Evolutionary conservation across 129 eudicot genomes (phyloP), one percentile per base, ranked within the genome.

Genomic region (Lonicera japonica): DNA sequence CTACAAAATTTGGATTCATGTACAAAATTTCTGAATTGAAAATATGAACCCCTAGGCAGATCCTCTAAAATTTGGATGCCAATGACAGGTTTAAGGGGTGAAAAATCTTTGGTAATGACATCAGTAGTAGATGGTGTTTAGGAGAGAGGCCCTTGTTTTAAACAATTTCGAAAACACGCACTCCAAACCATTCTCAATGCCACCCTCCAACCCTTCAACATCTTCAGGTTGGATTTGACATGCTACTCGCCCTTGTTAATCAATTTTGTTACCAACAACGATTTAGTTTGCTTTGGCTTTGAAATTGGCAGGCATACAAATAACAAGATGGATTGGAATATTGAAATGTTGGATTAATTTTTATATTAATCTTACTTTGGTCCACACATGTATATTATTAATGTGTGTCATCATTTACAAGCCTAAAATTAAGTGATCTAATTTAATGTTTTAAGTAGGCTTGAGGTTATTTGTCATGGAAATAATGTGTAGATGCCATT

Each of bases 131-230:
- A 66, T 43, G 14, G 45, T 43, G 47, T 67, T 74, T 22, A 74
- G 68, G 25, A 74, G 72, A 14, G 62, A 43, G 15, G 57, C 68
- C 67, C 79, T 74, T 11, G 58, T 21, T 17, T 55, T 40, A 12
- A 67, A 22, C 69, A 74, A 22, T 18, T 45, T 24, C 51, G 51
- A 59, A 45, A 61, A 66, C 51, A 67, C 8, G 13, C 22, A 17
- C 16, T 61, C 68, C 51, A 74, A 67, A 21, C 64, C 52, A 17
- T 25, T 55, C 58, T 74, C 79, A 54, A 66, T 5, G 7, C 50
- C 7, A 2, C 51, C 45, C n/a, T 67, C 73, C 60, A 74, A 43
- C 3, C 7, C 63, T 54, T 61, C 48, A 57, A 68, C 18, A 17
- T 17, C 43, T 47, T 8, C 62, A 40, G 54, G 11, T 8, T 34